phyloP scores from a whole-genome alignment of 2,329 filamentous ascomycete genomes.

The Aspergillus brasiliensis region DNA sequence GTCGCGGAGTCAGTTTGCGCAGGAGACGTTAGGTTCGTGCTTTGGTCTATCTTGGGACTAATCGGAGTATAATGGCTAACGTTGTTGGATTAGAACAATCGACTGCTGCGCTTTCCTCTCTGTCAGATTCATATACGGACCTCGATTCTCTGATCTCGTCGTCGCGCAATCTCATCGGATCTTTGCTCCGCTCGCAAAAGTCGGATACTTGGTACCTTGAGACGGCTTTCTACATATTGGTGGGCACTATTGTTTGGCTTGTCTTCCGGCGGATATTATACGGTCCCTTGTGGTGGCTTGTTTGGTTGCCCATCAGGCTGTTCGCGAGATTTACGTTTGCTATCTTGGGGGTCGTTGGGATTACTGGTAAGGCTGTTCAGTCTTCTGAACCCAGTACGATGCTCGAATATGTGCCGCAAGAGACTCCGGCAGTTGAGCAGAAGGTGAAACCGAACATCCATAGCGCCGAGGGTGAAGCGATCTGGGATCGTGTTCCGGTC shows the following conservation, averaged over 20 bases:
- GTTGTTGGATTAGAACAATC: constrained; percentile 60
- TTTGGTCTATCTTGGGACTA: neutral
- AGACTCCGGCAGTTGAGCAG: constrained; percentile 20
- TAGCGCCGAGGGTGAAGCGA: constrained; percentile 16
- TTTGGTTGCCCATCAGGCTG: constrained; percentile 78
- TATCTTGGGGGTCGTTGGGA: constrained; percentile 56
- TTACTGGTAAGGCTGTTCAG: constrained; percentile 31
- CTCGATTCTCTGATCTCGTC: constrained; percentile 76
- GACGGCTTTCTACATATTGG: constrained; percentile 80
- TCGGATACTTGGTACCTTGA: constrained; percentile 98
- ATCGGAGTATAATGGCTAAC: neutral
- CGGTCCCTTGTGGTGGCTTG: constrained; percentile 85
- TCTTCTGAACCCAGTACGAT: constrained; percentile 25
- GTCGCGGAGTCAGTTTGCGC: constrained; percentile 81
- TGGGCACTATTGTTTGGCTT: constrained; percentile 79
- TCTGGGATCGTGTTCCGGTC: constrained; percentile 25
- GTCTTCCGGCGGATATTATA: constrained; percentile 82
- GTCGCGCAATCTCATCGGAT: constrained; percentile 73
- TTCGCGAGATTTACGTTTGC: constrained; percentile 62
- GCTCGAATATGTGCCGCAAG: constrained; percentile 21
- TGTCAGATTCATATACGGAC: constrained; percentile 78
- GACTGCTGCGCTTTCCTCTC: constrained; percentile 75
- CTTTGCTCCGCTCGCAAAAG: constrained; percentile 84
- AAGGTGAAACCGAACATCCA: constrained; percentile 24
- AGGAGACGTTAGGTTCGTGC: constrained; percentile 69